Percentiles rank a stretch among this genome's conserved stretches.
These are phyloP conservation scores for Rhodomyrtus tomentosa DNA, from an alignment of 345 rosid species.

Conservation along the genomic window DNA sequence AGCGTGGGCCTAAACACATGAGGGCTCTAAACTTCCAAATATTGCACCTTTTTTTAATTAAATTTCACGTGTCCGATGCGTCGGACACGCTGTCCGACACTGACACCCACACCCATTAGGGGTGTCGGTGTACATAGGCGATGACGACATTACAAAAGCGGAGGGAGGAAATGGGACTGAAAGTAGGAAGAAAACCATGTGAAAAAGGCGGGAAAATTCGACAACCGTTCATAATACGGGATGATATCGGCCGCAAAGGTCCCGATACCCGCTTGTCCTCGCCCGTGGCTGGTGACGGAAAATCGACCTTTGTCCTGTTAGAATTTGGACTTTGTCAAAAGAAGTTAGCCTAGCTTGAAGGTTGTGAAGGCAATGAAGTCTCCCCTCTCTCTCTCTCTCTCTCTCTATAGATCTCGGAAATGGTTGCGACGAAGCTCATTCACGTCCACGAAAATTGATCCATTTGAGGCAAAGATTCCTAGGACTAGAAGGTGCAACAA, in stretches of 20 bases:
- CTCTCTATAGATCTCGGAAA: not conserved
- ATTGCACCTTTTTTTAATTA: no score
- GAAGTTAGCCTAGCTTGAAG: not conserved
- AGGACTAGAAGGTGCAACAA: not conserved
- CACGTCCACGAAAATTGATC: not conserved
- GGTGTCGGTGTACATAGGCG: no score
- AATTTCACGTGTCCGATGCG: no score
- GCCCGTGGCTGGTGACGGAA: not conserved
- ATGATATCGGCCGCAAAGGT: not conserved
- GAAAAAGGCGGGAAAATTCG: not conserved
- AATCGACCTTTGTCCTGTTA: not conserved
- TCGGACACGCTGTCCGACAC: no score
- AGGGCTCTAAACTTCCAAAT: no score
- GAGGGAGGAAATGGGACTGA: not conserved
- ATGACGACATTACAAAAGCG: not conserved
- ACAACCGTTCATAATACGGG: not conserved
- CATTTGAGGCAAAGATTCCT: not conserved
- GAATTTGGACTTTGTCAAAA: not conserved
- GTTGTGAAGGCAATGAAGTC: not conserved
- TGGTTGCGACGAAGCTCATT: not conserved
- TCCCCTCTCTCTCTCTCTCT: not conserved
- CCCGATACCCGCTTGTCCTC: not conserved
- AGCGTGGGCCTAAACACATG: no score
- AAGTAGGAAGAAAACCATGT: not conserved
- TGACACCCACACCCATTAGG: no score